Conservation (phyloP, 257 asterid genomes). For the Nicotiana obtusifolia region DNA sequence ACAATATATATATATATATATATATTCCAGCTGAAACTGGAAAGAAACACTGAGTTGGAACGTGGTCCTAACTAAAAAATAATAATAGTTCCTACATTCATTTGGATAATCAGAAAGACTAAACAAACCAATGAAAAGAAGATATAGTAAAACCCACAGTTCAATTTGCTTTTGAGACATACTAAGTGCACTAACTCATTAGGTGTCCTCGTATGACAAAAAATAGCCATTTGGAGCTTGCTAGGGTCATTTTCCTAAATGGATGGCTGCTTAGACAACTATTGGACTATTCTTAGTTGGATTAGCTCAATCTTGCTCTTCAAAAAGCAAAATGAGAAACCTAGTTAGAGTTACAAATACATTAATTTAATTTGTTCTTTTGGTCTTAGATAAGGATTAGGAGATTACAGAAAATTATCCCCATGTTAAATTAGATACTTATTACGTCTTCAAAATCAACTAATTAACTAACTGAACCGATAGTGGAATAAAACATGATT, state of each 20-base stretch:
- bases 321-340: too few species aligned
- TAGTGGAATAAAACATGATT: constrained; percentile 17
- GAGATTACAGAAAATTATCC: constrained; percentile 16
- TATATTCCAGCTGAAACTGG: neutral
- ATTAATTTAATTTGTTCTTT: neutral
- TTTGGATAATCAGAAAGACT: neutral
- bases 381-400: neutral
- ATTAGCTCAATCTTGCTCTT: neutral
- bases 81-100: neutral
- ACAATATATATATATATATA: too few species aligned
- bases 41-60: neutral
- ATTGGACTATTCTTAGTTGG: neutral
- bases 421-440: constrained; percentile 17
- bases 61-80: neutral
- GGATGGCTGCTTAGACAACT: neutral
- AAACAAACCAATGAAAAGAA: neutral
- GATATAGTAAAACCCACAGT: neutral
- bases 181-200: neutral
- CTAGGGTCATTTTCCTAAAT: neutral
- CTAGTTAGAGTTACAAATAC: too few species aligned
- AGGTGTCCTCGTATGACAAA: neutral
- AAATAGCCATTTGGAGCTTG: neutral
- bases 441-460: neutral
- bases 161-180: neutral
- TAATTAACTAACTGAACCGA: constrained; percentile 19